Conservation (phyloP, 768 basidiomycete genomes). For the Termitomyces sp. region DNA sequence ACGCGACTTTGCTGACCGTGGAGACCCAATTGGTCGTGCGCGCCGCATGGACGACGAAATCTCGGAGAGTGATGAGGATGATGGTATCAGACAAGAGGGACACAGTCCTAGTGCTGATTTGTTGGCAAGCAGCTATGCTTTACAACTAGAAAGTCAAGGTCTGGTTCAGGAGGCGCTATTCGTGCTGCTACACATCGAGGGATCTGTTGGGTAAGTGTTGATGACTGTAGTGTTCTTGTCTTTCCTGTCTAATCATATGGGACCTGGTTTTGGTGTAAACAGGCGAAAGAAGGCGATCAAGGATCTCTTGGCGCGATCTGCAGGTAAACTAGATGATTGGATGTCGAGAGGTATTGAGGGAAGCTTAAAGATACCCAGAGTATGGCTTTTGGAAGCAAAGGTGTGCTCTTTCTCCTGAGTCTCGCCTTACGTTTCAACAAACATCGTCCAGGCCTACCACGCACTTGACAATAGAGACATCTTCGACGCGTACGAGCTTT, state of each 20-base stretch:
- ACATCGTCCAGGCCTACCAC: slow-evolving; percentile 50
- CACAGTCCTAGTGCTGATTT: slow-evolving; percentile 64
- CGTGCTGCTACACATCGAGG: slow-evolving; percentile 84
- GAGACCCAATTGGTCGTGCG: slow-evolving; percentile 32
- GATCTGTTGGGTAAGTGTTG: slow-evolving; percentile 60
- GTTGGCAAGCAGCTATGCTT: slow-evolving; percentile 79
- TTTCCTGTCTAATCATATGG: slow-evolving; percentile 1
- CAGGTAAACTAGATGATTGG: slow-evolving; percentile 65
- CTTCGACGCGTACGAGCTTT: slow-evolving; percentile 73
- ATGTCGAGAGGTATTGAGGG: slow-evolving; percentile 64
- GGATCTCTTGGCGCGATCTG: slow-evolving; percentile 70
- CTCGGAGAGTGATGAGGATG: slow-evolving; percentile 28
- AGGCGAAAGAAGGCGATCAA: slow-evolving; percentile 83
- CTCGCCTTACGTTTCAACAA: neutral
- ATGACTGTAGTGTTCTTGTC: slow-evolving; percentile 13
- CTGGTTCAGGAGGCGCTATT: slow-evolving; percentile 85
- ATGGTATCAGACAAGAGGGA: slow-evolving; percentile 54
- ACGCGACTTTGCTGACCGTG: slow-evolving; percentile 86
- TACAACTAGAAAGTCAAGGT: slow-evolving; percentile 76
- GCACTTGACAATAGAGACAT: slow-evolving; percentile 55
- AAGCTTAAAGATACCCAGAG: slow-evolving; percentile 72
- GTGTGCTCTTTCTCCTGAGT: slow-evolving; percentile 28
- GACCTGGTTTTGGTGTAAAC: slow-evolving; percentile 3
- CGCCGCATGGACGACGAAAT: slow-evolving; percentile 21
- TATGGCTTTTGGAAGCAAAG: slow-evolving; percentile 91